Evolutionary conservation across 495 filamentous ascomycete species (phyloP).

Genomic region (Lindgomyces ingoldianus): DNA sequence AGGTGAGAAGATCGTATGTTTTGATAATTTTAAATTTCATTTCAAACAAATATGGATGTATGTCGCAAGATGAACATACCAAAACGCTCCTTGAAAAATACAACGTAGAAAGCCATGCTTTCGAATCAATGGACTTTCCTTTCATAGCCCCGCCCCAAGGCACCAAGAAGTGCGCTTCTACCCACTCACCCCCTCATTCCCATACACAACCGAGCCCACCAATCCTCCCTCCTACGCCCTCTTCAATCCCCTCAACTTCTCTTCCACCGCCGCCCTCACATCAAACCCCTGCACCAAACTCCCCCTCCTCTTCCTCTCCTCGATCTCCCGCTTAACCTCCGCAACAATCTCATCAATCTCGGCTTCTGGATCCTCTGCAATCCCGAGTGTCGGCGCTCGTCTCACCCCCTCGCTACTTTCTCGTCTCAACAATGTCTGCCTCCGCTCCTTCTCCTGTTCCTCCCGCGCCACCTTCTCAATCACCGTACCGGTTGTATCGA

Average conservation of each 20-base stretch:
- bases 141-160: too few relatives aligned
- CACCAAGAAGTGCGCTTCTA: too few relatives aligned
- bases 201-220: too few relatives aligned
- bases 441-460: slow-evolving; percentile 37
- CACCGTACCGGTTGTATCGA: too few relatives aligned
- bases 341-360: slow-evolving; percentile 78
- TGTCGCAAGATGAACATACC: too few relatives aligned
- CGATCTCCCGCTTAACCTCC: slow-evolving; percentile 72
- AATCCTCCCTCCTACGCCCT: slow-evolving; percentile 9
- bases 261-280: slow-evolving; percentile 32
- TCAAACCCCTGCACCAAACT: slow-evolving; percentile 34
- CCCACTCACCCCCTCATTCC: too few relatives aligned
- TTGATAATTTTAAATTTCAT: too few relatives aligned
- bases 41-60: too few relatives aligned
- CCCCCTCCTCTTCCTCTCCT: slow-evolving; percentile 58
- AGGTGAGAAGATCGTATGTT: too few relatives aligned
- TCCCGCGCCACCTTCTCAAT: slow-evolving; percentile 29
- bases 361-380: slow-evolving; percentile 71
- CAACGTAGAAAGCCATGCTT: too few relatives aligned
- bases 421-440: not conserved
- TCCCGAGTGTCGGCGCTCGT: slow-evolving; percentile 64
- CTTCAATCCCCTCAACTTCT: slow-evolving; percentile 32
- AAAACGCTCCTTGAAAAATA: too few relatives aligned
- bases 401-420: slow-evolving; percentile 21
- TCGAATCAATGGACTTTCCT: too few relatives aligned